Evolutionary conservation across 768 basidiomycete genomes (phyloP), one percentile per base, ranked within the genome.

Genomic region (Lentinus tigrinus): DNA sequence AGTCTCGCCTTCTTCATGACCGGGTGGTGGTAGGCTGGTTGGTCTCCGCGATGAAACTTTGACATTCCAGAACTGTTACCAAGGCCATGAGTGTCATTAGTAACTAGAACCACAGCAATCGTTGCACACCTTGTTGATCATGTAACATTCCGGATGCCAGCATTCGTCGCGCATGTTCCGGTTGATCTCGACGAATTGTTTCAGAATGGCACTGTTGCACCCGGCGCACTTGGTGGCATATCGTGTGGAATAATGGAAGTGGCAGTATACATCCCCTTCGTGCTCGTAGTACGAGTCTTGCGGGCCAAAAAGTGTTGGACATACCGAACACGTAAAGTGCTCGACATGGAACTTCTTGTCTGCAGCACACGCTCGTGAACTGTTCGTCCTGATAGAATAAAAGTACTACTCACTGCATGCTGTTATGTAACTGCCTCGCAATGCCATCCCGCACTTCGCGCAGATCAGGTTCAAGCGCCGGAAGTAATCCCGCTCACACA

Each of bases 131-230:
- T 98, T 98, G 75, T 98, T 96, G 65, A 99, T 98, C 96, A 98
- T 98, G 74, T 98, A 98, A 73, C 97, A 99, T 73, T 99, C 97
- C 54, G 97, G 97, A 81, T 99, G 97, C 96, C 97, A 99, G 69
- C 96, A 98, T 77, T 99, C 97, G 74, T 99, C 95, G 63, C 88
- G 82, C 83, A 91, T 93, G 74, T 98, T 98, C 59, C 97, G 85
- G 69, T 99, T 98, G 75, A 99, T 98, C 77, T 99, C 97, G 60
- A 99, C 97, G 69, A 98, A 99, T 73, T 99, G 97, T 77, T 99
- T 99, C 65, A 99, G 77, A 61, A 99, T 99, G 17, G 97, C 97
- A 58, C 89, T 97, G 65, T 86, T 91, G 74, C 97, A 99, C 5
- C 97, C 97, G 0, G 94, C 95, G 70, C 97, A 99, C 73, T 98